Base-by-base conservation (phyloP, 169 alveolate genomes). In the Plasmodium billcollinsi region DNA sequence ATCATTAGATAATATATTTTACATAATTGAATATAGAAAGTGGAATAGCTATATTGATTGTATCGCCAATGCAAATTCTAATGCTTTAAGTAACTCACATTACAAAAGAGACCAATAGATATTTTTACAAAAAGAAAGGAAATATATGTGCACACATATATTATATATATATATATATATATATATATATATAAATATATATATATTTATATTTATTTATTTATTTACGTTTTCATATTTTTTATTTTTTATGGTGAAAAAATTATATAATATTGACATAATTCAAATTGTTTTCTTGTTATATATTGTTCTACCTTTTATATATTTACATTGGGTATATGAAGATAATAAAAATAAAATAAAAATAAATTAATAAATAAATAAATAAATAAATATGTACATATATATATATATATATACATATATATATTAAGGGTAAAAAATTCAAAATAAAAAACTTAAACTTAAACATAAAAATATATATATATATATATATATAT, bases 11-110 rank as follows among this genome's bases (percentile, higher is more conserved):
- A 74, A 39, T 15, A 15, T 74, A 24, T 29, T 74, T 11, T 74
- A 74, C 24, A 39, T 65, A 9, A 61, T 74, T 61, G 74, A 74
- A 26, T 74, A 74, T 24, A 43, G 71, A 20, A 45, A n/a, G 6
- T 74, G 74, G 74, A 0, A 26, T 12, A 39, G 24, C 9, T 59
- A 59, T 61, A 6, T 6, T 6, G n/a, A 65, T 3, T 21, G 54
- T 2, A 11, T 24, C 62, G 33, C 7, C 15, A 49, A 21, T 43
- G 74, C 69, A 52, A 70, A 54, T 0, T 21, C 11, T 49, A 58
- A 11, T 49, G 49, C 78, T 33, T 29, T 29, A 24, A 70, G 29
- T 3, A 26, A n/a, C 56, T n/a, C 43, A 7, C 29, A 62, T 14
- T 21, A 20, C 6, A 62, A 54, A 54, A 62, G 29, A 62, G 14